Evolutionary conservation across 2,329 filamentous ascomycete species (phyloP), one percentile per base, ranked within the genome.

Genomic region (Neonectria neomacrospora): DNA sequence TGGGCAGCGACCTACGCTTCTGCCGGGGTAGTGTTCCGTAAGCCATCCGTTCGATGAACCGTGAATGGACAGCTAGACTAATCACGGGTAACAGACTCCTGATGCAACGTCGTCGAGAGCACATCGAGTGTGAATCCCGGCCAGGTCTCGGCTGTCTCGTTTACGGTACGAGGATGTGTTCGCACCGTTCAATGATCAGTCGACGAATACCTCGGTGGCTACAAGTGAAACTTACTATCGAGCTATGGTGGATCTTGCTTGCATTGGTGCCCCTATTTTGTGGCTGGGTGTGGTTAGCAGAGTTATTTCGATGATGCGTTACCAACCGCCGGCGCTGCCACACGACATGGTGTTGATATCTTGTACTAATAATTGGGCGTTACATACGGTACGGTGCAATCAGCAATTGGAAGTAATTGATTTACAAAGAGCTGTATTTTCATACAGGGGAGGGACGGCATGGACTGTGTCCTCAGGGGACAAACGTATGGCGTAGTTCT

Each of bases 11-110:
- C 69, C 72, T 86, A 50, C 79, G 82, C 28, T 90, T 90, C 76
- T 90, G 87, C 68, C 78, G 86, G 39, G 86, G 87, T 2, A 88
- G 84, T 58, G 83, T 89, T 0, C 81, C 80, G 86, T 88, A 74
- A 60, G 82, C 77, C n/a, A n/a, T 22, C 5, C 28, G 2, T 16
- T 9, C 5, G 11, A 5, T 3, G 9, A 9, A 30, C 7, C 5
- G 10, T 16, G 4, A 22, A 8, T 14, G 32, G 9, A 3, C n/a
- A 28, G 5, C 5, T 3, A 2, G 7, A 18, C 8, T 60, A 10
- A 69, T 53, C 34, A 26, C 54, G 23, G 22, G 1, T 20, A 9
- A 16, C 37, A 88, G 86, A 1, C 73, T 88, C 0, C 74, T 89
- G 5, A 89, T 89, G 85, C 82, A 84, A 66, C 80, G 85, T 41